Conservation (phyloP, 495 filamentous ascomycete genomes). For the Neurospora sp. region DNA sequence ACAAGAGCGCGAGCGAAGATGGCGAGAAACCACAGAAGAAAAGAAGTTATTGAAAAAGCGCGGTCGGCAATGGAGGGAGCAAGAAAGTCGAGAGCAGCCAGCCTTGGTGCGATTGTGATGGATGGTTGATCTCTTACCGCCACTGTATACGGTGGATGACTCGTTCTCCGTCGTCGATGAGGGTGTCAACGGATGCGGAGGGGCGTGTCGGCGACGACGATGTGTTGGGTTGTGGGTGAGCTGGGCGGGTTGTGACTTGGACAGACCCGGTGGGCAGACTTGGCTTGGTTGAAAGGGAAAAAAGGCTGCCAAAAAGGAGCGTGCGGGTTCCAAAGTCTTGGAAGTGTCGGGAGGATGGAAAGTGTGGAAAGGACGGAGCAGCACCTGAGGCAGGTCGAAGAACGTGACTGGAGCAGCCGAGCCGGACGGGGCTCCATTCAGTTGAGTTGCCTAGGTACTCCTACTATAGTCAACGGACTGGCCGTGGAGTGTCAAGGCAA, state of each 20-base stretch:
- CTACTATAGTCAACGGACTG: not conserved
- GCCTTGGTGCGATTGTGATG: not conserved
- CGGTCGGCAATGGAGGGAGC: not conserved
- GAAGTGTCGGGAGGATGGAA: conserved; percentile 10
- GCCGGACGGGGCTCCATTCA: conserved; percentile 3
- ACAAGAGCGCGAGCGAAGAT: conserved; percentile 18
- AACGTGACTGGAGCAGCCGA: conserved; percentile 17
- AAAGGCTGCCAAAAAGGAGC: conserved; percentile 18
- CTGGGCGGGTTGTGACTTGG: not conserved
- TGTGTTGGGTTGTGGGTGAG: not conserved
- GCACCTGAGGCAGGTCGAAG: not conserved
- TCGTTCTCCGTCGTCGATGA: not conserved
- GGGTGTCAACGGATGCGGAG: not conserved
- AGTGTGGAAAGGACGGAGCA: not conserved
- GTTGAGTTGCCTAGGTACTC: not conserved
- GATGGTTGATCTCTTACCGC: not conserved
- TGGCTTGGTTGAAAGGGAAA: not conserved
- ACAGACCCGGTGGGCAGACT: not conserved
- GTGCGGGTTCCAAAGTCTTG: conserved; percentile 7
- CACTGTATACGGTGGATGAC: not conserved
- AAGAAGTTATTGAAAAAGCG: not conserved
- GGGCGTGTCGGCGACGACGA: not conserved
- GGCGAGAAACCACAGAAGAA: conserved; percentile 8
- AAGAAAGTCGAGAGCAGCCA: not conserved
- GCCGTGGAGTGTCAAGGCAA: not conserved